Conservation (phyloP, 176 grass and related monocot species). For the Hordeum marinum region DNA sequence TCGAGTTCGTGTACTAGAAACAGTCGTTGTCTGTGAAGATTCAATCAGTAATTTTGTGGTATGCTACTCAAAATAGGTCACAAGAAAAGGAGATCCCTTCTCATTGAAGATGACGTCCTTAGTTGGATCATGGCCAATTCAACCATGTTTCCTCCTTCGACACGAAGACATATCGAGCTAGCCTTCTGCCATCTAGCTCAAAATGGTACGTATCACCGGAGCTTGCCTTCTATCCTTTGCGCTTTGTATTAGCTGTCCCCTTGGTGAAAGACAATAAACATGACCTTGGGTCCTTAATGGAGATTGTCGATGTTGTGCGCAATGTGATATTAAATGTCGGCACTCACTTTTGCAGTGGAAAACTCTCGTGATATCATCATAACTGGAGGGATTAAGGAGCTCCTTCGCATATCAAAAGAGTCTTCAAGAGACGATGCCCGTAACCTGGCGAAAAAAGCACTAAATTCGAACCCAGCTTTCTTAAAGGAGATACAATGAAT, state of each 20-base stretch:
- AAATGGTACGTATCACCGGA: constrained; percentile 47
- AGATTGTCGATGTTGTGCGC: neutral
- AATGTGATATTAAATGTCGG: neutral
- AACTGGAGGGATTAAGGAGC: constrained; percentile 81
- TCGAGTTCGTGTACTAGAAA: neutral
- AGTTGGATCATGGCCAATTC: constrained; percentile 72
- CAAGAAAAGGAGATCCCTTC: constrained; percentile 80
- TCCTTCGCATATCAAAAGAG: constrained; percentile 74
- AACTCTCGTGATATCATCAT: constrained; percentile 72
- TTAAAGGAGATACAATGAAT: constrained; percentile 49
- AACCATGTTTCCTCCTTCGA: constrained; percentile 50
- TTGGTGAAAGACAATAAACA: neutral
- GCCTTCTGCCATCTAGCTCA: constrained; percentile 91
- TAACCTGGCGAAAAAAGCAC: constrained; percentile 71
- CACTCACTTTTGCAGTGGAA: constrained; percentile 48
- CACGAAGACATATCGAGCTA: constrained; percentile 69
- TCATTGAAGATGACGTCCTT: constrained; percentile 77
- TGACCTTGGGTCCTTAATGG: neutral
- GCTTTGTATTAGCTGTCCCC: neutral
- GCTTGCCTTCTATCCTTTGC: neutral
- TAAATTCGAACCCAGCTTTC: constrained; percentile 81
- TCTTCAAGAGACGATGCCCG: constrained; percentile 69
- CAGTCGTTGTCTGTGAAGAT: neutral
- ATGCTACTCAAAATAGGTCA: constrained; percentile 42
- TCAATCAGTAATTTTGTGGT: neutral